Percentiles rank a stretch among this genome's conserved stretches.
Evolutionary conservation across 1,284 basidiomycete species (phyloP).

Genomic region (Moesziomyces parantarcticus): DNA sequence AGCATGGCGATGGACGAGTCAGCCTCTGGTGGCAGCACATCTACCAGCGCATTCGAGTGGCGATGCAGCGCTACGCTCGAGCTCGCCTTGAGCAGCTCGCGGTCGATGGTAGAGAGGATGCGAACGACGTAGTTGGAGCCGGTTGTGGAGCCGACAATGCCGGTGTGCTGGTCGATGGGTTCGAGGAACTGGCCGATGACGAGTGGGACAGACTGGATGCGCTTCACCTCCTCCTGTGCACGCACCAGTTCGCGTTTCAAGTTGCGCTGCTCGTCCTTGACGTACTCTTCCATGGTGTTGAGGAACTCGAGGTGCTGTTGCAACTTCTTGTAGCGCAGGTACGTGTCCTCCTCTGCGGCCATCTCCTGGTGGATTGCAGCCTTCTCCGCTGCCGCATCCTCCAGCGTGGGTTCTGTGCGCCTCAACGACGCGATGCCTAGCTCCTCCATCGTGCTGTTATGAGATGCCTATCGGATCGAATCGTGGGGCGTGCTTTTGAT

Average conservation of each 20-base stretch:
- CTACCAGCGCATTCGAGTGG: slow-evolving; percentile 97
- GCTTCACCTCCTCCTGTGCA: slow-evolving; percentile 98
- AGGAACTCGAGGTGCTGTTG: slow-evolving; percentile 67
- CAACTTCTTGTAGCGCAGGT: slow-evolving; percentile 66
- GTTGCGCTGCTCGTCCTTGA: slow-evolving; percentile 98
- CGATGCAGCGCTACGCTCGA: slow-evolving; percentile 97
- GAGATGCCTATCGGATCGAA: neutral
- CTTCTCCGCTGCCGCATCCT: slow-evolving; percentile 60
- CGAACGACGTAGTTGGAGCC: slow-evolving; percentile 98
- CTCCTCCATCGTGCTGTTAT: slow-evolving; percentile 57
- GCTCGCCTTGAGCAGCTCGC: slow-evolving; percentile 95
- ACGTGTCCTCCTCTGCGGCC: slow-evolving; percentile 61
- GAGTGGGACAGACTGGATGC: slow-evolving; percentile 98
- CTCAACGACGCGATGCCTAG: slow-evolving; percentile 58
- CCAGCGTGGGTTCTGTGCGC: slow-evolving; percentile 55
- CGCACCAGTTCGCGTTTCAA: slow-evolving; percentile 96
- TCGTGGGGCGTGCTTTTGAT: too few species aligned
- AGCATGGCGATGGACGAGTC: slow-evolving; percentile 89
- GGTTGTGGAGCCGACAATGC: slow-evolving; percentile 97
- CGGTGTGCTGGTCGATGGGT: slow-evolving; percentile 96
- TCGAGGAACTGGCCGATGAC: slow-evolving; percentile 99
- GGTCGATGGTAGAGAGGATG: slow-evolving; percentile 95
- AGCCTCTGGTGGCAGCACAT: slow-evolving; percentile 97
- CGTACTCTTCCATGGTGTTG: slow-evolving; percentile 76
- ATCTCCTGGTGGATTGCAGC: slow-evolving; percentile 57